Evolutionary conservation across 495 filamentous ascomycete species (phyloP), one percentile per base, ranked within the genome.

Genomic region (Trichoderma erinaceum): DNA sequence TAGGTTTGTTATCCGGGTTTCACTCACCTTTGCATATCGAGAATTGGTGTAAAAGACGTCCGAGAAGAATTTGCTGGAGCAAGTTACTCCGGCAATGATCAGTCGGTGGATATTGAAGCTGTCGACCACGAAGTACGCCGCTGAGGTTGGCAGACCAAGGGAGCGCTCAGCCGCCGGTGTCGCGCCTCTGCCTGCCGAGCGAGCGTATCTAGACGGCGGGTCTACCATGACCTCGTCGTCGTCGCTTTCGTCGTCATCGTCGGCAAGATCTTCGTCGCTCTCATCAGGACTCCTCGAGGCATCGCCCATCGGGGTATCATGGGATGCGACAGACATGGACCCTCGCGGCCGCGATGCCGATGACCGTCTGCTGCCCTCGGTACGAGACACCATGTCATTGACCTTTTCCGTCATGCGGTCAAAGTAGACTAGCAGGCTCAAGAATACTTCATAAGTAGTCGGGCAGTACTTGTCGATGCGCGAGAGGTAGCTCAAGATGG

Each of bases 31-130:
- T 69, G 96, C 95, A 77, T 99, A 99, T 85, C 95, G 84, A 61
- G 96, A 98, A 79, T 99, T 99, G 21, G 95, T 99, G 74, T 98
- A 99, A 73, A 99, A 99, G 56, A 98, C 92, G 81, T 99, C 95
- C 4, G 93, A 97, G 77, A 99, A 99, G 83, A 98, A 99, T 80
- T 99, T 99, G 85, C 93, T 97, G 13, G 96, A 94, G 77, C 96
- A 98, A 18, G 95, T 98, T 63, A 99, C 96, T 25, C 93, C 95
- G 11, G 95, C 93, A 77, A 99, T 99, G 61, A 98, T 93, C 66
- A 99, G 81, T 35, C 95, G 89, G 73, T 99, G 95, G 71, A 99
- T 99, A 78, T 99, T 99, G 78, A 95, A 99, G 76, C 94, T 97
- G 80, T 99, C 95, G 2, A 98, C 95, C 63, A 98, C 94, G 74